Base-by-base conservation (phyloP, 371 early-diverging fungal species). In the Saksenaea vasiformis region DNA sequence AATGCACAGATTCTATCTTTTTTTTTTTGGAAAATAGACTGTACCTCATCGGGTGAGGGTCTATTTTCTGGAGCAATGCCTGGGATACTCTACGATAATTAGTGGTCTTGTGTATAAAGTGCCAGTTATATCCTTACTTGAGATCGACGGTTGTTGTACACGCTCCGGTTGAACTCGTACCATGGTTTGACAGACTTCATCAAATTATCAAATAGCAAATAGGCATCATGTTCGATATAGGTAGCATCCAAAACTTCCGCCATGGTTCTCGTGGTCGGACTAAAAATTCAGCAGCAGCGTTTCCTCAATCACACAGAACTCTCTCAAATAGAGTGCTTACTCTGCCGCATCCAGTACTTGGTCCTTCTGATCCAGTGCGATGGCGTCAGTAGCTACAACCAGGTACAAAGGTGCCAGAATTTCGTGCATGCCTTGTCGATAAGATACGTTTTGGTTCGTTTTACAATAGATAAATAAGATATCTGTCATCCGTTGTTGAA, bases 341-440 rank as follows among this genome's bases (percentile, higher is more conserved):
- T 71, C 74, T 22, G 59, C n/a, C n/a, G n/a, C n/a, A n/a, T n/a
- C n/a, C n/a, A n/a, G n/a, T n/a, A n/a, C 24, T 36, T 53, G 60
- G 11, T 37, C 65, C 15, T 51, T n/a, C 19, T 36, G 60, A 15
- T 59, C 47, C n/a, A 37, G 58, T 4, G 47, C 38, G 28, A 83
- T 54, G 38, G 76, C 71, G 60, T 96, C 96, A 10, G 71, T 51
- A 17, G 92, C 82, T 14, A 96, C 83, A 0, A 90, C 88, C 80
- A 87, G 80, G 35, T 93, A 85, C 5, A 96, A 73, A 10, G 94
- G 94, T 0, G 95, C 97, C 28, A 94, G 72, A 27, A 97, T 70
- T 70, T 97, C 97, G 74, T 97, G 97, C 97, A 97, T 97, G n/a
- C 97, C 97, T 72, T 97, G 97, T 41, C 97, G 89, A 74, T 97